Conservation (phyloP, 2,329 filamentous ascomycete species). For the Aspergillus clavatus region DNA sequence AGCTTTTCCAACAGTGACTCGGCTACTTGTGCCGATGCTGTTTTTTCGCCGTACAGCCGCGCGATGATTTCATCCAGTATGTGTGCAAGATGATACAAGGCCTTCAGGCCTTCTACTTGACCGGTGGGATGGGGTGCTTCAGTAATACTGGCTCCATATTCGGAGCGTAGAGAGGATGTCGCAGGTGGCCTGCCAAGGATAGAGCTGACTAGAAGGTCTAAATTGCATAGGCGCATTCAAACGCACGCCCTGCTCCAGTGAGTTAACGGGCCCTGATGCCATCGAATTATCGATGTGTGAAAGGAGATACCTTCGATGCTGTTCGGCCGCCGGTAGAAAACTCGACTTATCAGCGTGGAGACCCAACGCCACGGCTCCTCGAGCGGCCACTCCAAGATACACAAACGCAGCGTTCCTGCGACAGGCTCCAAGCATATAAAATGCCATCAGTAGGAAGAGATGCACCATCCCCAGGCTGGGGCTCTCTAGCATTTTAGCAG, state of each 20-base stretch:
- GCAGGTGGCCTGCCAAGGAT: constrained; percentile 45
- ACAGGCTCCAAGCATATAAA: constrained; percentile 57
- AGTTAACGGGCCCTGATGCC: no score
- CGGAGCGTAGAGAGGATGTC: constrained; percentile 23
- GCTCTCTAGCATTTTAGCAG: constrained; percentile 50
- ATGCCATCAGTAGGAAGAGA: constrained; percentile 53
- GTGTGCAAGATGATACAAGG: constrained; percentile 41
- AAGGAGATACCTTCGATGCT: constrained; percentile 19
- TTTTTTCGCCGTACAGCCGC: constrained; percentile 39
- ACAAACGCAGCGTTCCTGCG: constrained; percentile 59
- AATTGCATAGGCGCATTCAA: constrained; percentile 46
- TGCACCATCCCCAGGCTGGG: constrained; percentile 52
- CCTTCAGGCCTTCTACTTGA: constrained; percentile 31
- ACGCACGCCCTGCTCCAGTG: constrained; percentile 39
- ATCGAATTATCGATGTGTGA: no score
- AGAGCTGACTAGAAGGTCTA: constrained; percentile 47
- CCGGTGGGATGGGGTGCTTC: constrained; percentile 18
- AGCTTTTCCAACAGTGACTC: constrained; percentile 42
- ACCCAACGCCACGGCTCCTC: constrained; percentile 55
- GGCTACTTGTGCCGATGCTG: constrained; percentile 30
- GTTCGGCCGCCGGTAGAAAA: constrained; percentile 11
- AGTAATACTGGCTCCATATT: constrained; percentile 19
- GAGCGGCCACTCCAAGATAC: constrained; percentile 57
- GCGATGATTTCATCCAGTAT: constrained; percentile 45
- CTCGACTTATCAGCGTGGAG: constrained; percentile 39